A percentile compares a stretch with the other conserved stretches of the same genome.
phyloP scores from a whole-genome alignment of 2,329 filamentous ascomycete species.

The Magnaporthiopsis incrustans region DNA sequence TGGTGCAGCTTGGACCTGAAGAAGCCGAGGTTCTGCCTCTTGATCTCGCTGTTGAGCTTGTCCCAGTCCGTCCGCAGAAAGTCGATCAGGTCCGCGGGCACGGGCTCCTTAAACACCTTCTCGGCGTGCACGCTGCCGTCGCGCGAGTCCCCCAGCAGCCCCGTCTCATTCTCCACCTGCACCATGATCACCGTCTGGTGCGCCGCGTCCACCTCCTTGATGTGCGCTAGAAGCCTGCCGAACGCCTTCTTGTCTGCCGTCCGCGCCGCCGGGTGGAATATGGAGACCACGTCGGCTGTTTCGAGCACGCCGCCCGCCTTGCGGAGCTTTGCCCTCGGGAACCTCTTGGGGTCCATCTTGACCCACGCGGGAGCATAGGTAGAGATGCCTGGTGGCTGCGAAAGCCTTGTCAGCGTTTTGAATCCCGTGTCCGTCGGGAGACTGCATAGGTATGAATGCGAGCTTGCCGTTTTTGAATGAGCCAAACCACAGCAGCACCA shows the following conservation, averaged over 20 bases:
- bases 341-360: constrained; percentile 18
- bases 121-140: constrained; percentile 35
- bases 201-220: constrained; percentile 33
- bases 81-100: constrained; percentile 15
- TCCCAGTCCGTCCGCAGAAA: constrained; percentile 8
- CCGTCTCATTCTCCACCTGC: constrained; percentile 49
- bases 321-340: constrained; percentile 19
- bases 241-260: constrained; percentile 21
- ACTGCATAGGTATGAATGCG: no score
- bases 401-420: not conserved
- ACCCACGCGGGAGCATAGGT: constrained; percentile 20
- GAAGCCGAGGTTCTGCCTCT: constrained; percentile 9
- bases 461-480: constrained; percentile 18
- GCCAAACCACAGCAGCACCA: constrained; percentile 21
- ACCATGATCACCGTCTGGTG: constrained; percentile 46
- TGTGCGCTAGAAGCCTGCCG: constrained; percentile 20
- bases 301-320: constrained; percentile 17
- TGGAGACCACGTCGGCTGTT: constrained; percentile 21
- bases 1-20: not conserved
- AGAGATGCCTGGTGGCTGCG: constrained; percentile 9
- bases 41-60: constrained; percentile 14
- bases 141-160: constrained; percentile 42
- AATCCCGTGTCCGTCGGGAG: not conserved
- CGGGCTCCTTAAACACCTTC: constrained; percentile 27
- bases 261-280: constrained; percentile 16